Percentiles rank a stretch among this genome's conserved stretches.
phyloP scores from a whole-genome alignment of 352 stramenopile genomes.

The Globisporangium nunn region DNA sequence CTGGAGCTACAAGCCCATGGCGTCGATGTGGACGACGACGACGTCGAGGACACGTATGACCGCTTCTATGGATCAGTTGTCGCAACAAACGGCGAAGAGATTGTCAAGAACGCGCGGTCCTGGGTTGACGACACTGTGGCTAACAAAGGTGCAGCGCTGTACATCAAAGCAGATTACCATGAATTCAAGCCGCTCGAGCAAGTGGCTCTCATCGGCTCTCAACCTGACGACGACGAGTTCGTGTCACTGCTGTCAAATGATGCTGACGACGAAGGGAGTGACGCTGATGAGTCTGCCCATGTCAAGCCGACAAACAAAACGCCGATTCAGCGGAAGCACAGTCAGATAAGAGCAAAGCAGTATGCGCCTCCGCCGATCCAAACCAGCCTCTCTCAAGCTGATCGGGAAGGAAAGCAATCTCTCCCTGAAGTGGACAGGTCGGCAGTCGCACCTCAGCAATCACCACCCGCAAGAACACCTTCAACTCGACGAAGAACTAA shows the following conservation, averaged over 20 bases:
- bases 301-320: slow-evolving; percentile 3
- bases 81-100: slow-evolving; percentile 35
- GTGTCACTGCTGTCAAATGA: slow-evolving; percentile 41
- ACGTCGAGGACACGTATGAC: slow-evolving; percentile 57
- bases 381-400: background rate
- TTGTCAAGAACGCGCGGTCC: slow-evolving; percentile 57
- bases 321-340: slow-evolving; percentile 24
- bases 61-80: slow-evolving; percentile 54
- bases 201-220: slow-evolving; percentile 32
- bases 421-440: background rate
- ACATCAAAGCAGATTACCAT: slow-evolving; percentile 64
- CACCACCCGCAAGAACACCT: background rate
- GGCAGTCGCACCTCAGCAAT: background rate
- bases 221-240: slow-evolving; percentile 54
- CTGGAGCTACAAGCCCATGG: slow-evolving; percentile 49
- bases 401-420: background rate
- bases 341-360: slow-evolving; percentile 9
- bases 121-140: slow-evolving; percentile 53
- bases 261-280: slow-evolving; percentile 13
- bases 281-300: background rate
- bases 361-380: background rate
- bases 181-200: slow-evolving; percentile 51
- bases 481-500: slow-evolving; percentile 5
- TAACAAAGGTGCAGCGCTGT: slow-evolving; percentile 27
- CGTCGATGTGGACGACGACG: slow-evolving; percentile 44